phyloP scores from a whole-genome alignment of 768 basidiomycete genomes.

The Calocybe indica region DNA sequence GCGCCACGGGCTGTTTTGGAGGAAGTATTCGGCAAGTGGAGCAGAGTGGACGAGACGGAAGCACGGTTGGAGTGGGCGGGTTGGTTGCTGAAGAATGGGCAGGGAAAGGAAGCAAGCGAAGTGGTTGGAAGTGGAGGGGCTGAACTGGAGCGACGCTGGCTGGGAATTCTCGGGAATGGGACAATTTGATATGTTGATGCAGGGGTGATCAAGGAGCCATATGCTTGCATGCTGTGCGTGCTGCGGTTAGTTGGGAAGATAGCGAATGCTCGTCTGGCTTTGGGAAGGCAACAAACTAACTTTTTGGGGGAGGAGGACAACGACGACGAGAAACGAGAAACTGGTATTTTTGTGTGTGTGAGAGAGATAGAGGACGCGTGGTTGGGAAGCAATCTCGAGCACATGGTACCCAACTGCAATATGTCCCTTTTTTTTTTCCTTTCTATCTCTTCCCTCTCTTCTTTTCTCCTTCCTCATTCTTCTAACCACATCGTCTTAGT shows the following conservation, averaged over 20 bases:
- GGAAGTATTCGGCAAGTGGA: slow-evolving; percentile 39
- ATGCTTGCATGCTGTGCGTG: too few species aligned
- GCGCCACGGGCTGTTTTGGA: slow-evolving; percentile 20
- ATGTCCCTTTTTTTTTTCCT: slow-evolving; percentile 7
- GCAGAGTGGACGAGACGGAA: slow-evolving; percentile 24
- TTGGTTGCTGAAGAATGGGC: slow-evolving; percentile 38
- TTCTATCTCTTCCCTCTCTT: slow-evolving; percentile 10
- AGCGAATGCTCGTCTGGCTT: too few species aligned
- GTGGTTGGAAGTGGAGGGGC: slow-evolving; percentile 21
- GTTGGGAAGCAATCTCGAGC: slow-evolving; percentile 8
- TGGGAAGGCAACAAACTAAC: too few species aligned
- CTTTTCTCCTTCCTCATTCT: slow-evolving; percentile 19
- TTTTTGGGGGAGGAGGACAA: not conserved
- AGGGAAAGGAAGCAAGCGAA: slow-evolving; percentile 33
- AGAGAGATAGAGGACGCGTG: slow-evolving; percentile 1
- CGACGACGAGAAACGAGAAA: not conserved
- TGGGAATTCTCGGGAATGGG: slow-evolving; percentile 1
- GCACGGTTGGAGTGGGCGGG: slow-evolving; percentile 39
- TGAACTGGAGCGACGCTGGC: slow-evolving; percentile 22
- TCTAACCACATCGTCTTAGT: slow-evolving; percentile 15
- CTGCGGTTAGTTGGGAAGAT: too few species aligned
- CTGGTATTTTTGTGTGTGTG: not conserved
- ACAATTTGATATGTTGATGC: too few species aligned
- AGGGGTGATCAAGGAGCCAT: too few species aligned
- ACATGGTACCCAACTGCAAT: slow-evolving; percentile 18